Conservation (phyloP, 495 filamentous ascomycete genomes). For the Collariella sp. region DNA sequence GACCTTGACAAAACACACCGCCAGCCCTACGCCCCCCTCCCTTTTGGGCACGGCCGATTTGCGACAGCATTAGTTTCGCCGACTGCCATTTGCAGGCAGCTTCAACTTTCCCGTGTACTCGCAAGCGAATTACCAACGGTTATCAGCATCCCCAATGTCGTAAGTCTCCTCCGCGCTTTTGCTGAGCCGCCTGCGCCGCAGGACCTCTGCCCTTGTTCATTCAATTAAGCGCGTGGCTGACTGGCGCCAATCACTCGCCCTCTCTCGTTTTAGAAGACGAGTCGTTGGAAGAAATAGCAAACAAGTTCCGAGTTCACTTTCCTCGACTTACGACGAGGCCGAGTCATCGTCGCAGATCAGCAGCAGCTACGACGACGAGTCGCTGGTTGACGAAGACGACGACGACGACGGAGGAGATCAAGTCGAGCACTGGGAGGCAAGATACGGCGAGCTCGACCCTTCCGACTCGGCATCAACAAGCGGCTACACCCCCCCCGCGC, state of each 20-base stretch:
- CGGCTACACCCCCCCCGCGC: conserved; percentile 15
- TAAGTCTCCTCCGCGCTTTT: conserved; percentile 26
- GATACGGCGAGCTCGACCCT: conserved; percentile 61
- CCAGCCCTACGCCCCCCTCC: conserved; percentile 10
- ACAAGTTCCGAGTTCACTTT: conserved; percentile 11
- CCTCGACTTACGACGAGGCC: conserved; percentile 22
- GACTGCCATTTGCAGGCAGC: conserved; percentile 29
- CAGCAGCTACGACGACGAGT: conserved; percentile 27
- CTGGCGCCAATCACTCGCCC: conserved; percentile 5
- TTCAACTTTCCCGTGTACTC: conserved; percentile 33
- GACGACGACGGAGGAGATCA: conserved; percentile 48
- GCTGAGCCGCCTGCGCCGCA: conserved; percentile 16
- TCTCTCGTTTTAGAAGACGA: conserved; percentile 32
- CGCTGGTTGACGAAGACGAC: conserved; percentile 48
- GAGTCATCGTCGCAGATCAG: conserved; percentile 16
- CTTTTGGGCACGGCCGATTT: not conserved
- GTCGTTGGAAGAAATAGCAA: conserved; percentile 38
- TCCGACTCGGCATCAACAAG: conserved; percentile 69
- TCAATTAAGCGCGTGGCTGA: conserved; percentile 5
- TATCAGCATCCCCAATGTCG: conserved; percentile 39
- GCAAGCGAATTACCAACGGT: conserved; percentile 33
- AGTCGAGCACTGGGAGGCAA: conserved; percentile 29
- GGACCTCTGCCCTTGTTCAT: not conserved
- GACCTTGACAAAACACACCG: conserved; percentile 9
- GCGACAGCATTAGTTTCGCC: not conserved